phyloP scores from a whole-genome alignment of 2,329 filamentous ascomycete species.

The Leptosphaerulina australis region DNA sequence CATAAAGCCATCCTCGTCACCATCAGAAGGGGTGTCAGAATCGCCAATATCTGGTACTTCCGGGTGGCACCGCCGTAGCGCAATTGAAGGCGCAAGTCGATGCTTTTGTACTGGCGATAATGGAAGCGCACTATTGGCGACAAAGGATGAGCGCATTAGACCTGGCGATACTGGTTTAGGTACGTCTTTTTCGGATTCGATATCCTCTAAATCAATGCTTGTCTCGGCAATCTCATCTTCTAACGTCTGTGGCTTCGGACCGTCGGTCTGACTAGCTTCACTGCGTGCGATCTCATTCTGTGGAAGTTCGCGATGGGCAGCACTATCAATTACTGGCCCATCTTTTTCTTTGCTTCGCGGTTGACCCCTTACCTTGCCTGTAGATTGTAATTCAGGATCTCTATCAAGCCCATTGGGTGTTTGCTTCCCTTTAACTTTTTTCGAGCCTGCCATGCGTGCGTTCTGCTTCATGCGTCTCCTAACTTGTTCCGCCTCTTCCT shows the following conservation, averaged over 20 bases:
- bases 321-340: background rate
- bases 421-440: conserved; percentile 15
- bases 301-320: background rate
- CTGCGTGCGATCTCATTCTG: conserved; percentile 7
- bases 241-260: background rate
- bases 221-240: background rate
- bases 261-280: background rate
- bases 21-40: conserved; percentile 1
- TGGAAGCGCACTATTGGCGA: conserved; percentile 42
- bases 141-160: conserved; percentile 37
- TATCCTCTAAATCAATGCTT: conserved; percentile 23
- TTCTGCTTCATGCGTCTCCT: conserved; percentile 33
- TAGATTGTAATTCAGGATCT: conserved; percentile 8
- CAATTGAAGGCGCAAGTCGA: background rate
- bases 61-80: conserved; percentile 2
- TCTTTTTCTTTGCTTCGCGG: conserved; percentile 18
- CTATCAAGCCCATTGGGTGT: conserved; percentile 20
- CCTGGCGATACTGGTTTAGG: conserved; percentile 25
- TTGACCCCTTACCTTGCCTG: conserved; percentile 8
- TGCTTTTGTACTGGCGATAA: conserved; percentile 22
- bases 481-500: conserved; percentile 30
- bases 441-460: conserved; percentile 16
- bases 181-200: conserved; percentile 2
- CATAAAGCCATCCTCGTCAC: conserved; percentile 15
- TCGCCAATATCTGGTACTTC: conserved; percentile 16